Percentiles rank a stretch among this genome's conserved stretches.
phyloP scores from a whole-genome alignment of 305 asterid species.

The Fraxinus platypoda region DNA sequence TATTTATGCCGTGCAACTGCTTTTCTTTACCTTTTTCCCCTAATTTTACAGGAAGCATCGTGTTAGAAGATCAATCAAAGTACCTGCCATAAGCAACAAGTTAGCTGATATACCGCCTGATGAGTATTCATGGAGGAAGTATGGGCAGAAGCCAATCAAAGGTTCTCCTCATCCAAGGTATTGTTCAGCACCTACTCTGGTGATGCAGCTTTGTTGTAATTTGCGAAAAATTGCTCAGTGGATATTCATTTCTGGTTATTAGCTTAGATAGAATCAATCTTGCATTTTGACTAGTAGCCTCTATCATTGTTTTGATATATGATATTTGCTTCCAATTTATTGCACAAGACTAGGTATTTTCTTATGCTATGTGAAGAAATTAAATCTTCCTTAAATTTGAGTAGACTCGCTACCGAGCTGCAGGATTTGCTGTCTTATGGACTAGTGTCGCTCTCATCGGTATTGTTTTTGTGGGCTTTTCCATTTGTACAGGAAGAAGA shows the following conservation, averaged over 20 bases:
- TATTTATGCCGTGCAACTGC: background rate
- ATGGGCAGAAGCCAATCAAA: slow-evolving; percentile 91
- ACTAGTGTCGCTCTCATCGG: background rate
- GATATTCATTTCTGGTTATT: background rate
- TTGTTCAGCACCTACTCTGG: background rate
- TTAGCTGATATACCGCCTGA: slow-evolving; percentile 86
- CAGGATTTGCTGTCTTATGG: background rate
- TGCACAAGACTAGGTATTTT: background rate
- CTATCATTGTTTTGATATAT: background rate
- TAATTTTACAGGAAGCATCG: slow-evolving; percentile 69
- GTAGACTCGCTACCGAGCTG: background rate
- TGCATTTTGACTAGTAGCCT: background rate
- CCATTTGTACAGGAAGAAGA: no score
- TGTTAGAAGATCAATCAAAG: slow-evolving; percentile 76
- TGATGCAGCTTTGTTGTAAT: slow-evolving; percentile 18
- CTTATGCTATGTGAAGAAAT: background rate
- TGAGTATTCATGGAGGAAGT: slow-evolving; percentile 91
- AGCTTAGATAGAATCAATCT: background rate
- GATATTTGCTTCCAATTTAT: background rate
- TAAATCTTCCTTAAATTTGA: background rate
- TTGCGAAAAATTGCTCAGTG: background rate
- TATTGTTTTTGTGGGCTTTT: no score
- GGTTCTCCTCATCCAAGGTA: slow-evolving; percentile 96
- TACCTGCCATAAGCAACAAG: slow-evolving; percentile 88
- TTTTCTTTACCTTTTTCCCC: background rate